Evolutionary conservation across 2,329 filamentous ascomycete genomes (phyloP).

Genomic region (Kalaharituber pfeilii): DNA sequence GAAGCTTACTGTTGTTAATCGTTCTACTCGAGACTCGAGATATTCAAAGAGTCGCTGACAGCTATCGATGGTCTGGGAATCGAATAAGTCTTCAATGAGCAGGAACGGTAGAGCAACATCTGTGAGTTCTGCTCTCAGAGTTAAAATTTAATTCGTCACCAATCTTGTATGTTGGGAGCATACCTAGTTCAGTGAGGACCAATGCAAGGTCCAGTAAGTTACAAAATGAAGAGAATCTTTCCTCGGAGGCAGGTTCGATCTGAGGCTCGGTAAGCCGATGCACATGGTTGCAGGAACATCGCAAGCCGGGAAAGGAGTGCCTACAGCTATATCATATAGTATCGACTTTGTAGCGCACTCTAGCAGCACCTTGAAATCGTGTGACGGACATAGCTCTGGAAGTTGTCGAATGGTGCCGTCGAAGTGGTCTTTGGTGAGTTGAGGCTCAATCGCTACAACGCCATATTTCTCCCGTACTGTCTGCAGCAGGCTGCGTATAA

Average conservation of each 20-base stretch:
- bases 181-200: constrained; percentile 66
- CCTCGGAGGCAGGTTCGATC: constrained; percentile 36
- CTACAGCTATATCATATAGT: constrained; percentile 63
- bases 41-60: constrained; percentile 89
- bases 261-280: constrained; percentile 39
- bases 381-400: constrained; percentile 23
- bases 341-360: constrained; percentile 69
- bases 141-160: not conserved
- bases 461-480: not conserved
- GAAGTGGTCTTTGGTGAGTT: constrained; percentile 53
- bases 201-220: constrained; percentile 85
- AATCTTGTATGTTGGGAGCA: constrained; percentile 27
- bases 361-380: constrained; percentile 38
- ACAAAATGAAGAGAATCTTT: constrained; percentile 63
- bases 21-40: constrained; percentile 78
- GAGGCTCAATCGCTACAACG: constrained; percentile 42
- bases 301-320: constrained; percentile 24
- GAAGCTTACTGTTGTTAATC: constrained; percentile 59
- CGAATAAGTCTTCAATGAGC: constrained; percentile 84
- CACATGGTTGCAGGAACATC: constrained; percentile 3
- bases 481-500: not conserved
- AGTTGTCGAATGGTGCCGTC: constrained; percentile 24
- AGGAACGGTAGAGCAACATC: constrained; percentile 73
- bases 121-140: constrained; percentile 31
- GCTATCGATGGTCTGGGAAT: constrained; percentile 85